Percentiles rank a stretch among this genome's conserved stretches.
Conservation (phyloP, 768 basidiomycete species). For the Dentipellis fragilis region DNA sequence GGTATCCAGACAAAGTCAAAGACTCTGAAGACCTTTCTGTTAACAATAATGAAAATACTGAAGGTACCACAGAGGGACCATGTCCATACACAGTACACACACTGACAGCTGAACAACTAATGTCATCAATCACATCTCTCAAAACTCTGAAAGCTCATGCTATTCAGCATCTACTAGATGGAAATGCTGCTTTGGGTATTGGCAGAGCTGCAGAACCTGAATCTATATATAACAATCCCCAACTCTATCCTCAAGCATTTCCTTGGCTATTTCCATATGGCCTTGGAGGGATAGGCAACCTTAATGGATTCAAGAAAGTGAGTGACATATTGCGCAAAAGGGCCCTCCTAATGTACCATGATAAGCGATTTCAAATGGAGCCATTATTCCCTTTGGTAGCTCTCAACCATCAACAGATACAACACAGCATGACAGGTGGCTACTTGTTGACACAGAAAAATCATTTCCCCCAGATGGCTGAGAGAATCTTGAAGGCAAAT, state of each 20-base stretch:
- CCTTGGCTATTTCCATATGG: conserved; percentile 14
- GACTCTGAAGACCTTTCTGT: too few relatives aligned
- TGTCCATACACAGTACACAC: conserved; percentile 7
- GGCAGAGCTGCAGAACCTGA: neutral
- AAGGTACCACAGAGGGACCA: neutral
- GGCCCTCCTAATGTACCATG: conserved; percentile 12
- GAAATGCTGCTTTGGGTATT: neutral
- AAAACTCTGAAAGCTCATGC: neutral
- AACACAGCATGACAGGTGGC: conserved; percentile 5
- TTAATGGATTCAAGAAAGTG: neutral
- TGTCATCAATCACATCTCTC: neutral
- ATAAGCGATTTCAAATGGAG: conserved; percentile 15
- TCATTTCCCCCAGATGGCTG: too few relatives aligned
- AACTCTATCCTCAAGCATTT: conserved; percentile 10
- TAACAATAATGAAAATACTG: neutral
- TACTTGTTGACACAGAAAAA: too few relatives aligned
- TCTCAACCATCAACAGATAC: conserved; percentile 17
- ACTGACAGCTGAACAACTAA: neutral
- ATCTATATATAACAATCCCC: conserved; percentile 10
- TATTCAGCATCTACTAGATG: conserved; percentile 1
- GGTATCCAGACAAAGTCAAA: neutral
- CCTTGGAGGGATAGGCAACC: conserved; percentile 4
- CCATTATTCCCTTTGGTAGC: conserved; percentile 9
- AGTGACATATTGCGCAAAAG: neutral
- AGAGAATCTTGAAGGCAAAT: too few relatives aligned